Evolutionary conservation across 768 basidiomycete genomes (phyloP).

Genomic region (Suillus fuscotomentosus): DNA sequence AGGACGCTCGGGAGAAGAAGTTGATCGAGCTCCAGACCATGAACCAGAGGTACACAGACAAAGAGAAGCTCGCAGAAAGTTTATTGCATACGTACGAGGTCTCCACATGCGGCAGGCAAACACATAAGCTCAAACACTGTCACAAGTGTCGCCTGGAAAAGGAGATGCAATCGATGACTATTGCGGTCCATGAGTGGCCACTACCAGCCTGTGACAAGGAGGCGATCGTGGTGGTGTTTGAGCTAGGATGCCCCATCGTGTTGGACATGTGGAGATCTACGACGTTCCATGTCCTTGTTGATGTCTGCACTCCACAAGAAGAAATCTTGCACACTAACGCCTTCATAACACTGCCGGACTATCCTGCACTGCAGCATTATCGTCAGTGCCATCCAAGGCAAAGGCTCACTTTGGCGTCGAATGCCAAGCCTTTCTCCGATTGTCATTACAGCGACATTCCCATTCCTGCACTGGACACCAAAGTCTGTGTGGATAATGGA

Average conservation of each 20-base stretch:
- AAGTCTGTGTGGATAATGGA: conserved; percentile 34
- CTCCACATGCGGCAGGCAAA: neutral
- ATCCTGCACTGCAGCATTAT: conserved; percentile 13
- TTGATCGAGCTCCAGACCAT: no score
- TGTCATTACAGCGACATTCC: conserved; percentile 13
- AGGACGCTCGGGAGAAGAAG: no score
- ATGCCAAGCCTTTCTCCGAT: conserved; percentile 19
- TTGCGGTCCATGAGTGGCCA: conserved; percentile 46
- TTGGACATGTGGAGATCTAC: conserved; percentile 45
- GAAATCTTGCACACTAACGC: neutral
- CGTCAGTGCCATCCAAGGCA: conserved; percentile 16
- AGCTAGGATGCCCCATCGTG: conserved; percentile 37
- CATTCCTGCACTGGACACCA: conserved; percentile 14
- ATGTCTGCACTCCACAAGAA: conserved; percentile 27
- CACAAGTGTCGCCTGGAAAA: conserved; percentile 27
- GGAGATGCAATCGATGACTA: conserved; percentile 22
- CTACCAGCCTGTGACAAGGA: conserved; percentile 29
- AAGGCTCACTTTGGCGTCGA: conserved; percentile 21
- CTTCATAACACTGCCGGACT: conserved; percentile 16
- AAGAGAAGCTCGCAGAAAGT: no score
- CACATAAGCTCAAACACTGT: conserved; percentile 14
- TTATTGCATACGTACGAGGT: neutral
- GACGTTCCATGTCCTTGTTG: conserved; percentile 39
- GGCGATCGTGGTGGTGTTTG: conserved; percentile 39
- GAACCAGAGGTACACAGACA: no score